Base-by-base conservation (phyloP, 2,329 filamentous ascomycete species). In the Xylaria digitata region DNA sequence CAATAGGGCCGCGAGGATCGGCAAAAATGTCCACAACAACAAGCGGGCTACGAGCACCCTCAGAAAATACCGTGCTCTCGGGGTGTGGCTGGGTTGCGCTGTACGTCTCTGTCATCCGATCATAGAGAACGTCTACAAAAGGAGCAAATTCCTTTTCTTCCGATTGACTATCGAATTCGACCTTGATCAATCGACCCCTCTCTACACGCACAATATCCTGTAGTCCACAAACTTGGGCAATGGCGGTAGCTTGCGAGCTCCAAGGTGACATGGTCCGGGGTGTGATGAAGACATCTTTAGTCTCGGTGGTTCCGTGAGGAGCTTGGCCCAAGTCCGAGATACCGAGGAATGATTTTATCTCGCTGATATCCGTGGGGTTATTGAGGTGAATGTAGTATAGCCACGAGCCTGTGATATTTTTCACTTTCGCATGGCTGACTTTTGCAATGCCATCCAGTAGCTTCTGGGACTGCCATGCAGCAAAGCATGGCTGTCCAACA, bases 81-180 rank as follows among this genome's bases (percentile, higher is more conserved):
- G 95, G 85, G 72, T 92, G 87, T 5, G 94, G 95, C 60, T 88
- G 84, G 21, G 85, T 81, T 40, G 86, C 81, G 73, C 86, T 86
- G 70, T 97, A 89, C 52, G 86, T 88, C 83, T 98, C 94, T 21
- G 96, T 99, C 96, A 99, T 99, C 65, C 95, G 91, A 81, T 99
- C 96, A 80, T 97, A 89, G 55, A 98, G 84, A 52, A 90, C 79
- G 80, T 97, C 91, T 66, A 87, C 85, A 75, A 90, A 83, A 71
- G 89, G 82, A 26, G 66, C 19, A 72, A 84, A 75, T 68, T 86
- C 80, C 72, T 85, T 79, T 55, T 79, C 80, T 50, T 82, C 80
- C 49, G 83, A 79, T 46, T 82, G 73, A 52, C 81, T 82, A 55
- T 88, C 87, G 77, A 90, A 89, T 71, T 82, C 84, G 74, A 91